Percentiles rank a stretch among this genome's conserved stretches.
phyloP scores from a whole-genome alignment of 164 flowering plant species.

The Chimonanthus salicifolius region DNA sequence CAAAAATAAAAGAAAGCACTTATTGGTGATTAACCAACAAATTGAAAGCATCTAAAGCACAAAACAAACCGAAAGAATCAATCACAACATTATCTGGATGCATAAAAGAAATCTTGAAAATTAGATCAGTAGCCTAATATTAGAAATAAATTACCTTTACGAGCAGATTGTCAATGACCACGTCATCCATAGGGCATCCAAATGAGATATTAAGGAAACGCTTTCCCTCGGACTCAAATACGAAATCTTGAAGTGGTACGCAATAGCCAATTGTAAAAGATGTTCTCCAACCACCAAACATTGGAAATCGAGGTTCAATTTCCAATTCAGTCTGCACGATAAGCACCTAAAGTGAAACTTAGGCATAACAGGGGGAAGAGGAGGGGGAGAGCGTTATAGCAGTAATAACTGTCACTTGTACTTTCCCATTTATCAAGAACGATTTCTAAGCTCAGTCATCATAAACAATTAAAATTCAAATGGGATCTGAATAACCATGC shows the following conservation, averaged over 20 bases:
- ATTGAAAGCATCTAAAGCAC: background rate
- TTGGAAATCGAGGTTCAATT: slow-evolving; percentile 89
- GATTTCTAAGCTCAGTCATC: background rate
- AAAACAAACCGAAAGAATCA: background rate
- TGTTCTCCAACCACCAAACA: slow-evolving; percentile 98
- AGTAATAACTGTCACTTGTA: background rate
- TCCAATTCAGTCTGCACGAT: slow-evolving; percentile 72
- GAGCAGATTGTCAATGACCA: slow-evolving; percentile 64
- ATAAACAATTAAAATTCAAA: too few species aligned
- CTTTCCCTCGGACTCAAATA: slow-evolving; percentile 71
- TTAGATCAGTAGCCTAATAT: background rate
- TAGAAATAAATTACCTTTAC: slow-evolving; percentile 45
- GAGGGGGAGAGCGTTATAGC: background rate
- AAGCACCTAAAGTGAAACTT: slow-evolving; percentile 1
- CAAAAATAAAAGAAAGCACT: too few species aligned
- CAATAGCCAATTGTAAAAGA: slow-evolving; percentile 92
- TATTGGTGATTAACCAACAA: too few species aligned
- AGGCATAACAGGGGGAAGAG: background rate
- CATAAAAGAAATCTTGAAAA: background rate
- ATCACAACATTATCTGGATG: background rate
- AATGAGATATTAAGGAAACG: slow-evolving; percentile 72
- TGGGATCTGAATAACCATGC: background rate
- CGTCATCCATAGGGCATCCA: slow-evolving; percentile 66
- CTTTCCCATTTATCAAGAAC: slow-evolving; percentile 3
- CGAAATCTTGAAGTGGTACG: slow-evolving; percentile 76